These are phyloP conservation scores for Ophiostoma perfectum DNA, from an alignment of 2,329 filamentous ascomycete genomes.

Conservation along the genomic window DNA sequence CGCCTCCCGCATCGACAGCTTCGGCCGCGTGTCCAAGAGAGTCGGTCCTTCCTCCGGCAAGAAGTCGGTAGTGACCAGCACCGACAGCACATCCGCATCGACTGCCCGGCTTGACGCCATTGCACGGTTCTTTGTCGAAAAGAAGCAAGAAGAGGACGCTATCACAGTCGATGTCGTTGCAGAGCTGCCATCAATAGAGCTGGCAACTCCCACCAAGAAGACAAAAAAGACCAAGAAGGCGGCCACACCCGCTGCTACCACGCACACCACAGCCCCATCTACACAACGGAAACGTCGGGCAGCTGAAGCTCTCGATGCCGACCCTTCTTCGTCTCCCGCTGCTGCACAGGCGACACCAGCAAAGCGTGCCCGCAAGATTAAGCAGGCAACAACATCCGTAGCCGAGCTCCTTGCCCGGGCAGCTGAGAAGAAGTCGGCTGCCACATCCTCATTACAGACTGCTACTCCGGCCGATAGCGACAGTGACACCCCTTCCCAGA, in stretches of 20 bases:
- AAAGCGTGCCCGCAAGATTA: constrained; percentile 23
- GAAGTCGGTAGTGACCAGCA: constrained; percentile 15
- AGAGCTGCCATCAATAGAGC: constrained; percentile 29
- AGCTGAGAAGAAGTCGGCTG: neutral
- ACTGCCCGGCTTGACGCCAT: constrained; percentile 10
- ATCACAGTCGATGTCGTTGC: neutral
- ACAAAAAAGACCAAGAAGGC: constrained; percentile 15
- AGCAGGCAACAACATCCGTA: constrained; percentile 25
- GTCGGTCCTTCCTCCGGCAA: constrained; percentile 23
- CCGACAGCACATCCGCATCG: constrained; percentile 26
- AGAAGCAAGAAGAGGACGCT: constrained; percentile 8
- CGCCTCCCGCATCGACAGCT: constrained; percentile 26
- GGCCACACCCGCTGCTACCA: neutral
- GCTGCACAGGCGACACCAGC: constrained; percentile 7
- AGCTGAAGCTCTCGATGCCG: constrained; percentile 17
- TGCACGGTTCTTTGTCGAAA: constrained; percentile 33
- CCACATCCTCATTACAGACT: neutral
- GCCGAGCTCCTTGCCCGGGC: constrained; percentile 23
- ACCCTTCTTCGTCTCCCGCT: neutral
- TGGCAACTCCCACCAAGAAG: constrained; percentile 5
- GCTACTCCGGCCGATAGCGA: constrained; percentile 10
- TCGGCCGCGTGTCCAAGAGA: constrained; percentile 29
- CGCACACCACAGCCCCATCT: neutral
- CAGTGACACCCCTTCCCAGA: constrained; percentile 24
- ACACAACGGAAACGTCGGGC: constrained; percentile 24